Base-by-base conservation (phyloP, 305 asterid species). In the Fraxinus albicans region DNA sequence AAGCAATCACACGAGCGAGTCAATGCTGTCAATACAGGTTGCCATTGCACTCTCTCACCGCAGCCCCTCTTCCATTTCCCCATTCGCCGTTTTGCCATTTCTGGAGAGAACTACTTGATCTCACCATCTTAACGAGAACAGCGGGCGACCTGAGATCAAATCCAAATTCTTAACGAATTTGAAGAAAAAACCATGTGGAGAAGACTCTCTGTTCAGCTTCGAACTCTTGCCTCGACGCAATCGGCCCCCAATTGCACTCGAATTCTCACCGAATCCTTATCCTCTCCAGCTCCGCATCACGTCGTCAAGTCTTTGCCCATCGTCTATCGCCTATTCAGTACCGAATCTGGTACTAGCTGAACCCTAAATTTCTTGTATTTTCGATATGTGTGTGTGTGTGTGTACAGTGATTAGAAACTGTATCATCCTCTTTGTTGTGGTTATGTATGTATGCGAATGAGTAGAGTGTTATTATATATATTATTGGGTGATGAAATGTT, bases 71-170 rank as follows among this genome's bases (percentile, higher is more conserved):
- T 15, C 79, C 79, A 33, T 25, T 19, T 76, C 29, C 13, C 63
- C 19, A 12, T 76, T 76, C 23, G 35, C 79, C 69, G 12, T 77
- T 77, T 50, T 50, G 12, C 65, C 27, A 6, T 77, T 77, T 21
- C 65, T 36, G 7, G n/a, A 77, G 21, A 73, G 76, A 50, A 40
- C 73, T 69, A 67, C 42, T 27, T 70, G 76, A 70, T 70, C 10
- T 27, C 69, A 6, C 17, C 21, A 73, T 50, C 55, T 78, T 47
- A 3, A 15, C 58, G 4, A 13, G 27, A 36, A 70, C 17, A 70
- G 70, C 82, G 72, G 86, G 81, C 82, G 87, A 84, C 91, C 91
- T 84, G 87, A 83, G 85, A 85, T 86, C 82, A 73, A 21, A 83
- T 53, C 78, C 78, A 7, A 19, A 33, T 13, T 33, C 34, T 27